Conservation (phyloP, 176 grass and related monocot species). For the Aegilops longissima region DNA sequence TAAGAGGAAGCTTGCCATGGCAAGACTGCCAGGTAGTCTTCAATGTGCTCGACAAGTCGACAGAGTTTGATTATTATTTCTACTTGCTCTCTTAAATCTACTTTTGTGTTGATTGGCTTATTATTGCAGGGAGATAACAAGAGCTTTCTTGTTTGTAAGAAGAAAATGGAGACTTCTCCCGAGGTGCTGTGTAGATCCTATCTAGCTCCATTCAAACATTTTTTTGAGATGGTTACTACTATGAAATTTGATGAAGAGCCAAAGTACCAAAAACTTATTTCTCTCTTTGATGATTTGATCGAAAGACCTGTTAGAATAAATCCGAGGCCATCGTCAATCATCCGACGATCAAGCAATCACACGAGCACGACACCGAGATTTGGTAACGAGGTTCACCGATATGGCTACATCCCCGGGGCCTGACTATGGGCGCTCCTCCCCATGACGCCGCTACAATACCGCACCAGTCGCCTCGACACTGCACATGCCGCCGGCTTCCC, state of each 20-base stretch:
- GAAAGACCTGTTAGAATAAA: too few species aligned
- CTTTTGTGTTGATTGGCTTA: constrained; percentile 22
- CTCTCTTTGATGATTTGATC: constrained; percentile 66
- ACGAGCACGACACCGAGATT: too few species aligned
- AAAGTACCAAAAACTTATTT: constrained; percentile 69
- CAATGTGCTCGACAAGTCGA: not conserved
- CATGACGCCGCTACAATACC: too few species aligned
- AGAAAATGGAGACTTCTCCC: constrained; percentile 75
- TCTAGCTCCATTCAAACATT: constrained; percentile 72
- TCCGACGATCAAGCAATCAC: too few species aligned
- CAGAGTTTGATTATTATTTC: not conserved
- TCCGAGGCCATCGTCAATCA: too few species aligned
- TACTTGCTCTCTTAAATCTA: not conserved
- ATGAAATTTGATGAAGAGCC: constrained; percentile 91
- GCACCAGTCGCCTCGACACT: too few species aligned
- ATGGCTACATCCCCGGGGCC: too few species aligned
- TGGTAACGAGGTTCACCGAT: too few species aligned
- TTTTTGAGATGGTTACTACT: constrained; percentile 70
- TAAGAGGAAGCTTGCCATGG: constrained; percentile 80
- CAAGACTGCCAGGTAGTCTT: constrained; percentile 74
- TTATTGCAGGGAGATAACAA: constrained; percentile 68
- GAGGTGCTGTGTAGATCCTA: constrained; percentile 54
- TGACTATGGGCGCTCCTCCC: too few species aligned
- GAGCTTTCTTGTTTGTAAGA: constrained; percentile 89
- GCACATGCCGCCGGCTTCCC: too few species aligned